phyloP scores from a whole-genome alignment of 1,284 basidiomycete species.

The Heterobasidion occidentale region DNA sequence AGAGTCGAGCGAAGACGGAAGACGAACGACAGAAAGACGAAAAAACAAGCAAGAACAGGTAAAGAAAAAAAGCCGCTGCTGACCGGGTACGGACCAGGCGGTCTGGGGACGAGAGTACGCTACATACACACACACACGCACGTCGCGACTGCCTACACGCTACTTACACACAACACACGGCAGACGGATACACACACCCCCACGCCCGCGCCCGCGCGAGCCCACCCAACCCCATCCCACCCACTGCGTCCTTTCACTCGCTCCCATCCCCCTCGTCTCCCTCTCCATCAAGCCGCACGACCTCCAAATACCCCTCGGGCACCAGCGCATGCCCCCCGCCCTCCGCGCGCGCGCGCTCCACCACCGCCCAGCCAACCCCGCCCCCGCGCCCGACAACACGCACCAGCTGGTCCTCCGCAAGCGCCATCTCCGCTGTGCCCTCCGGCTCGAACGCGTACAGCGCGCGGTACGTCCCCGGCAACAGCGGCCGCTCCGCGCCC shows the following conservation, averaged over 20 bases:
- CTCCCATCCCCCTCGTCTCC: slow-evolving; percentile 2
- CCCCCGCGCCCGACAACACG: slow-evolving; percentile 62
- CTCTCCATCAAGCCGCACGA: slow-evolving; percentile 19
- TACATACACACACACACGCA: too few relatives aligned
- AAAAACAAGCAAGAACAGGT: too few relatives aligned
- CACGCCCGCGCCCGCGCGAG: too few relatives aligned
- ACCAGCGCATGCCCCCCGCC: slow-evolving; percentile 48
- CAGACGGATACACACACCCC: too few relatives aligned
- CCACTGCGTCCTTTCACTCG: not conserved
- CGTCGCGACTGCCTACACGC: too few relatives aligned
- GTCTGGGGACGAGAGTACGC: too few relatives aligned
- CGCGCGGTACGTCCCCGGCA: slow-evolving; percentile 64
- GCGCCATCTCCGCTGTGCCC: slow-evolving; percentile 69
- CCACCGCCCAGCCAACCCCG: slow-evolving; percentile 71
- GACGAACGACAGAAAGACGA: too few relatives aligned
- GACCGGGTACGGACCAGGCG: too few relatives aligned
- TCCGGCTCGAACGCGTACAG: slow-evolving; percentile 66
- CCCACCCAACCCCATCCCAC: not conserved
- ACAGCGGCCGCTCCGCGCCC: slow-evolving; percentile 21
- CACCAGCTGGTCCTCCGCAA: slow-evolving; percentile 66
- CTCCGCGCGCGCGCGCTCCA: slow-evolving; percentile 24
- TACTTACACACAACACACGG: too few relatives aligned
- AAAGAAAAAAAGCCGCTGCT: too few relatives aligned
- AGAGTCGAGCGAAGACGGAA: too few relatives aligned
- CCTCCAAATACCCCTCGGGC: slow-evolving; percentile 60